These are phyloP conservation scores for Linderina pennispora DNA, from an alignment of 192 early-diverging fungal species.

Conservation along the genomic window DNA sequence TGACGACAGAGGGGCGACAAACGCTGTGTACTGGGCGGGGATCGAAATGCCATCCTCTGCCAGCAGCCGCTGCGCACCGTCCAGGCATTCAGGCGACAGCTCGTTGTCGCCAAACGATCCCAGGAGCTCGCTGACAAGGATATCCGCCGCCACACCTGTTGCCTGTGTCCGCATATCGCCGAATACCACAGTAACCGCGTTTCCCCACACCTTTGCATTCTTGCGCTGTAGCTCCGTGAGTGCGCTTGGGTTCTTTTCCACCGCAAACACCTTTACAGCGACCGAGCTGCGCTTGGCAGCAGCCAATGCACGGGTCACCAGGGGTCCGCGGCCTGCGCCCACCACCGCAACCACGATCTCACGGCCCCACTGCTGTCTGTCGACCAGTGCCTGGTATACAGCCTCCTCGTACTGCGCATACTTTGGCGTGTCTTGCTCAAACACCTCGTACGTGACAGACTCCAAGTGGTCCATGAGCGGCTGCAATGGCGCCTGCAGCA, in stretches of 20 bases:
- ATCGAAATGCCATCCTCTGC: slow-evolving; percentile 81
- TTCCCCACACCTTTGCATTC: slow-evolving; percentile 71
- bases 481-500: slow-evolving; percentile 76
- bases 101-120: slow-evolving; percentile 99
- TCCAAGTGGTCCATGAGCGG: slow-evolving; percentile 96
- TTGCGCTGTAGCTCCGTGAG: slow-evolving; percentile 73
- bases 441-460: slow-evolving; percentile 90
- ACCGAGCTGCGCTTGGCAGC: slow-evolving; percentile 61
- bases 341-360: slow-evolving; percentile 76
- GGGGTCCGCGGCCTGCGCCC: slow-evolving; percentile 92
- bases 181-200: slow-evolving; percentile 74
- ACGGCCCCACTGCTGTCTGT: slow-evolving; percentile 24
- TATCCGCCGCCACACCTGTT: slow-evolving; percentile 72
- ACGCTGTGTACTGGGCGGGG: slow-evolving; percentile 79
- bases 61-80: slow-evolving; percentile 68
- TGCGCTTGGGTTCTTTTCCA: slow-evolving; percentile 98
- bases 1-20: slow-evolving; percentile 82
- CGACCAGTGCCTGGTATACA: slow-evolving; percentile 52
- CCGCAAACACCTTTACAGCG: slow-evolving; percentile 68
- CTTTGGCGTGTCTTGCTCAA: slow-evolving; percentile 93
- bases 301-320: slow-evolving; percentile 80
- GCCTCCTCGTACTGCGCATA: slow-evolving; percentile 87
- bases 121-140: slow-evolving; percentile 91
- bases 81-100: slow-evolving; percentile 97
- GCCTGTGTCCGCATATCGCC: slow-evolving; percentile 88